phyloP scores from a whole-genome alignment of 441 rosid genomes.

The Erodium moschatum region DNA sequence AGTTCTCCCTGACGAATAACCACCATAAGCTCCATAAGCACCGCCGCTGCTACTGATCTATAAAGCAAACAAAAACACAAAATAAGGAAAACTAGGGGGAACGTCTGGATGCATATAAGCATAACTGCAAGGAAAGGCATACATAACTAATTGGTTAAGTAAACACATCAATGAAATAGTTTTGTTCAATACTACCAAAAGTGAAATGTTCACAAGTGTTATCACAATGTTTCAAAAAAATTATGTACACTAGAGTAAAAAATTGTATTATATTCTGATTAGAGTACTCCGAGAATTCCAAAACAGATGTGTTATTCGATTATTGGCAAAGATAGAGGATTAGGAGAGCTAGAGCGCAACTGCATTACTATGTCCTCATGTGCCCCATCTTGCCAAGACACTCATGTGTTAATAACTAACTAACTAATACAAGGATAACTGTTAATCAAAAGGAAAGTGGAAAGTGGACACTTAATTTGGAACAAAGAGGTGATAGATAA shows the following conservation, averaged over 20 bases:
- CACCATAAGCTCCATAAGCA: slow-evolving; percentile 43
- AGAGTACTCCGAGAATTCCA: neutral
- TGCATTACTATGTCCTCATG: neutral
- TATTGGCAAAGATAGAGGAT: neutral
- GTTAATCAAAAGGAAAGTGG: slow-evolving; percentile 44
- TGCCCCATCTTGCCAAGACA: neutral
- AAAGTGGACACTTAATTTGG: slow-evolving; percentile 53
- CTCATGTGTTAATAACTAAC: neutral
- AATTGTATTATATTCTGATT: neutral
- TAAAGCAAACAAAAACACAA: neutral
- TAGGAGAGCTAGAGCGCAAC: neutral
- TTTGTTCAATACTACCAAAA: neutral
- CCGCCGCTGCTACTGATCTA: slow-evolving; percentile 56
- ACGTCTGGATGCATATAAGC: no score
- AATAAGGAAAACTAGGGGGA: slow-evolving; percentile 1
- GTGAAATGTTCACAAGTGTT: neutral
- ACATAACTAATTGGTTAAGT: neutral
- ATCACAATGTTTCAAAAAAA: neutral
- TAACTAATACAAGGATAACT: neutral
- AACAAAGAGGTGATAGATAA: slow-evolving; percentile 23
- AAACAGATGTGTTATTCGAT: neutral
- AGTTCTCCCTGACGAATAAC: slow-evolving; percentile 73
- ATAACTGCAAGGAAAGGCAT: neutral
- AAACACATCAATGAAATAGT: slow-evolving; percentile 49
- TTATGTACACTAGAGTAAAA: neutral